These are phyloP conservation scores for Lagerstroemia speciosa DNA, from an alignment of 345 rosid genomes.

Conservation along the genomic window DNA sequence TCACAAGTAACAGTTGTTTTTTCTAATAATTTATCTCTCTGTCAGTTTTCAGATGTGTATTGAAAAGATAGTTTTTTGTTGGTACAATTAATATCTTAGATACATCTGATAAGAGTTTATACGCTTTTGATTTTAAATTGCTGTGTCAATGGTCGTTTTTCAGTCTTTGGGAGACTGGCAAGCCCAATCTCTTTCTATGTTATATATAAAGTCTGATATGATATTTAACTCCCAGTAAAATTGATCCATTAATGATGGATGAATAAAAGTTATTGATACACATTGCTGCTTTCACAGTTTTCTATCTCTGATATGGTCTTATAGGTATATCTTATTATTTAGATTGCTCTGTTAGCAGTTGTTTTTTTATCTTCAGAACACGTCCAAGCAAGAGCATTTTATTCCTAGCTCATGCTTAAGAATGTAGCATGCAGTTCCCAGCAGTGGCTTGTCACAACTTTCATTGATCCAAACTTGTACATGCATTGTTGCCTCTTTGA, in stretches of 20 bases:
- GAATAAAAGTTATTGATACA: not conserved
- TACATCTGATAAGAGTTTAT: not conserved
- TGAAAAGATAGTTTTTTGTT: not conserved
- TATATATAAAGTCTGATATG: not conserved
- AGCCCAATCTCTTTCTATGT: not conserved
- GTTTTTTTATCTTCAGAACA: not conserved
- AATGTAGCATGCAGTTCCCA: not conserved
- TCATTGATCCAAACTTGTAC: not conserved
- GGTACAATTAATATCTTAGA: not conserved
- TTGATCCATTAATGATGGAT: not conserved
- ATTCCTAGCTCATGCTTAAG: not conserved
- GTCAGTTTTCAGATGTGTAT: not conserved
- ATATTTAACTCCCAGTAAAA: not conserved
- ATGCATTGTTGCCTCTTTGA: not conserved
- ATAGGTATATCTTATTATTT: not conserved
- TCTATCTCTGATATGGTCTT: not conserved
- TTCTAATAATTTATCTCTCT: not conserved
- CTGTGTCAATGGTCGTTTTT: not conserved
- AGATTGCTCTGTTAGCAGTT: not conserved
- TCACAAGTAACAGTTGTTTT: constrained; percentile 63
- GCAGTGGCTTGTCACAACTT: not conserved
- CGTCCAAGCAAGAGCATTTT: not conserved
- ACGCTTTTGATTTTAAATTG: not conserved
- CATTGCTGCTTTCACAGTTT: not conserved
- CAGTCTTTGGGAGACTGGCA: not conserved